Conservation (phyloP, 257 asterid species). For the Rauvolfia tetraphylla region DNA sequence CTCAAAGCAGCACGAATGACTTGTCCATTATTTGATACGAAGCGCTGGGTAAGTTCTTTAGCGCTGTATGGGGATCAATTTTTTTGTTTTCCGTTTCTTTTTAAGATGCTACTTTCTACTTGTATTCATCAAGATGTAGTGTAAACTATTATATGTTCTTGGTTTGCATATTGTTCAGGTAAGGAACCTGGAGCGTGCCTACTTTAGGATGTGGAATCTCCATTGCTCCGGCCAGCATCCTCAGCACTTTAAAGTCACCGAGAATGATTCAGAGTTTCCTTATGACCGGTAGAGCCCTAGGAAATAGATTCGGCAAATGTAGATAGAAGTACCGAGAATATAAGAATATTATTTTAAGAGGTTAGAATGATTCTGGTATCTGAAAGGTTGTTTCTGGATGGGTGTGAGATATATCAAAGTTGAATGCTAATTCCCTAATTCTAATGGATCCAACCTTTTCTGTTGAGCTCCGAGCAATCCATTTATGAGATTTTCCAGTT, state of each 20-base stretch:
- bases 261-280: constrained; percentile 65
- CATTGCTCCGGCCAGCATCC: constrained; percentile 81
- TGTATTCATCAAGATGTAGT: too few relatives aligned
- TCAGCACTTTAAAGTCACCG: constrained; percentile 81
- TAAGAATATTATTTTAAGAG: not conserved
- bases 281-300: constrained; percentile 37
- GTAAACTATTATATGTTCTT: too few relatives aligned
- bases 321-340: constrained; percentile 34
- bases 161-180: constrained; percentile 41
- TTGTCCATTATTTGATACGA: constrained; percentile 88
- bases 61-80: not conserved
- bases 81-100: too few relatives aligned
- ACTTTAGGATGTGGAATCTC: constrained; percentile 94
- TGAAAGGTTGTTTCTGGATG: not conserved
- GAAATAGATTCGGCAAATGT: constrained; percentile 33
- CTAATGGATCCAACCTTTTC: not conserved
- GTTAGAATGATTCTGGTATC: not conserved
- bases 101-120: too few relatives aligned
- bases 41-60: constrained; percentile 73
- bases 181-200: constrained; percentile 79
- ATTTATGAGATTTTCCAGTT: not conserved
- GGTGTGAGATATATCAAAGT: not conserved
- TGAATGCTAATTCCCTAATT: not conserved
- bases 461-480: not conserved
- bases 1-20: constrained; percentile 77